A percentile compares a stretch with the other conserved stretches of the same genome.
Evolutionary conservation across 2,329 filamentous ascomycete species (phyloP).

Genomic region (Ophiosphaerella herpotricha): DNA sequence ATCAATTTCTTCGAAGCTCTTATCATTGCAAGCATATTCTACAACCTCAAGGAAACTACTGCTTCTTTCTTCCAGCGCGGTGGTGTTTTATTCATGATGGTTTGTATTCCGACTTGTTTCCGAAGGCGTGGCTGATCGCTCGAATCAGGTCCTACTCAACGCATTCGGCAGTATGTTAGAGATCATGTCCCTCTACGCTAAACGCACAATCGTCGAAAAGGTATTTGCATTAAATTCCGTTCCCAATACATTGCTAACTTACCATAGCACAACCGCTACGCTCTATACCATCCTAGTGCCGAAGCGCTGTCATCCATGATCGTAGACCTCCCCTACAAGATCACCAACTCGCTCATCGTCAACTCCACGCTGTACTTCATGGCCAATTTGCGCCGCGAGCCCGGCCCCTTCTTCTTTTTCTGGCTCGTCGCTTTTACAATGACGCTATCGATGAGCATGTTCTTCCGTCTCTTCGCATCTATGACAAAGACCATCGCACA

Average conservation of each 20-base stretch:
- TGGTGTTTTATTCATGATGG: conserved; percentile 62
- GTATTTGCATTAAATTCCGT: background rate
- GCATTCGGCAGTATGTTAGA: conserved; percentile 62
- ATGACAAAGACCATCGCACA: conserved; percentile 67
- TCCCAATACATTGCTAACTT: background rate
- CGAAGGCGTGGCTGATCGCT: conserved; percentile 23
- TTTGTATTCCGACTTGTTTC: conserved; percentile 49
- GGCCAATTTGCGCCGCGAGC: conserved; percentile 72
- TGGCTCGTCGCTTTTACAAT: conserved; percentile 61
- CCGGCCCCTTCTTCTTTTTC: conserved; percentile 82
- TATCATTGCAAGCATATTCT: conserved; percentile 65
- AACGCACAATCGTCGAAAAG: conserved; percentile 88
- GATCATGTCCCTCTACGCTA: conserved; percentile 71
- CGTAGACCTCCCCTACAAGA: conserved; percentile 78
- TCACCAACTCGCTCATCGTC: conserved; percentile 70
- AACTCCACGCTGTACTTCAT: conserved; percentile 83
- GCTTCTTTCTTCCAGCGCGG: conserved; percentile 59
- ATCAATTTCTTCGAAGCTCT: conserved; percentile 72
- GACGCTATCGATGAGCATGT: conserved; percentile 76
- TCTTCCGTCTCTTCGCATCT: conserved; percentile 77
- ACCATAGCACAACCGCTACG: conserved; percentile 72
- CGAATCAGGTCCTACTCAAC: conserved; percentile 58
- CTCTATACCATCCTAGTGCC: conserved; percentile 84
- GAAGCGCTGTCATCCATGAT: conserved; percentile 83
- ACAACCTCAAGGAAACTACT: conserved; percentile 54